Evolutionary conservation across 2,329 filamentous ascomycete species (phyloP), one percentile per base, ranked within the genome.

Genomic region (Elsinoe ampelina): DNA sequence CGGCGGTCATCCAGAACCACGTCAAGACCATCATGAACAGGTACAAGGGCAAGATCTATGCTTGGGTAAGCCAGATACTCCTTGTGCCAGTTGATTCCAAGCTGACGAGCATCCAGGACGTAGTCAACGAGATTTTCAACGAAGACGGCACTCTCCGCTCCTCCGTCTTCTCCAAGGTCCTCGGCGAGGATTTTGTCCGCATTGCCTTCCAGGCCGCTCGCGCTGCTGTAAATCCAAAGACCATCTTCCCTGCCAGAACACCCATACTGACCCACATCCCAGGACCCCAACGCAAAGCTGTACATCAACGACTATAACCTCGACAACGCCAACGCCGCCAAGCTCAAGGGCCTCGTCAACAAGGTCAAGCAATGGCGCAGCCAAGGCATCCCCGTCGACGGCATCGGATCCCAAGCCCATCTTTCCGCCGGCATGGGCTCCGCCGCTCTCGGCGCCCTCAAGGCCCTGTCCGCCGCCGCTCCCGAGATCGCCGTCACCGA

Each of bases 401-500:
- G 70, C 19, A 61, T 71, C 54, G 80, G 80, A 43, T 72, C 78
- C 2, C 80, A 83, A 66, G 72, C 73, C 17, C 81, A 83, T 39
- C 71, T 82, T 42, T 68, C 70, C 10, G 67, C 67, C 12, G 65
- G 65, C 2, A 63, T 61, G 1, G 59, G 63, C 41, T 59, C 59
- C 12, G 47, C 38, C 15, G 58, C 57, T 3, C 51, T 51, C 6
- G 59, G 57, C 26, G 54, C 54, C 39, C 57, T 41, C 8, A 20
- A 22, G 72, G 76, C 59, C 68, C 61, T 57, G 71, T 77, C 76
- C 2, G 64, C 64, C 15, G 68, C 79, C 15, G 75, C 74, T 15
- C 73, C 79, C 17, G 80, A 85, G 61, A 74, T 84, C 22, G 81
- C 82, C 8, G 73, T 83, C 55, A 85, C 82, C 1, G 82, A 85